Evolutionary conservation across 345 rosid species (phyloP).

Genomic region (Boechera stricta): DNA sequence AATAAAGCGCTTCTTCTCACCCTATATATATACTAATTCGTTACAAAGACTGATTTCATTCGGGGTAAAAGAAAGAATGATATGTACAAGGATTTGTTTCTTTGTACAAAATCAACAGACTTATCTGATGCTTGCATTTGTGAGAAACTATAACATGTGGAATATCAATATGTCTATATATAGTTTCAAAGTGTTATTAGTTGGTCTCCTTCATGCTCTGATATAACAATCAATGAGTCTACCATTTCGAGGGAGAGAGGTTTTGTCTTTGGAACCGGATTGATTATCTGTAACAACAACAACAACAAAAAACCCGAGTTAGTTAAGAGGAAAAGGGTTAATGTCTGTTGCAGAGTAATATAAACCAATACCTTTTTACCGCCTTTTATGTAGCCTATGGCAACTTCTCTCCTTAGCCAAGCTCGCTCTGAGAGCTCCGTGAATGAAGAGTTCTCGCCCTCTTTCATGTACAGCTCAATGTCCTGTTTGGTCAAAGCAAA

Average conservation of each 20-base stretch:
- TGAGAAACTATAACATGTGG: constrained; percentile 20
- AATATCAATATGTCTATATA: constrained; percentile 1
- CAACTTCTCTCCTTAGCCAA: constrained; percentile 77
- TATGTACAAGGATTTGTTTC: no score
- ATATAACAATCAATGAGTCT: constrained; percentile 83
- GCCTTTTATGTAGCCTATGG: constrained; percentile 83
- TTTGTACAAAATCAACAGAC: no score
- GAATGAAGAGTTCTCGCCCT: constrained; percentile 88
- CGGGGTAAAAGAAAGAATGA: no score
- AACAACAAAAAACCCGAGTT: constrained; percentile 27
- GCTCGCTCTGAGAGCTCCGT: constrained; percentile 85
- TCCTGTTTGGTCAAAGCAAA: constrained; percentile 43
- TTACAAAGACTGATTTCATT: no score
- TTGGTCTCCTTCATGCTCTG: constrained; percentile 86
- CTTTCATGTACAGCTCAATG: constrained; percentile 74
- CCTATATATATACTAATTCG: no score
- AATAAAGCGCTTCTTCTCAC: no score
- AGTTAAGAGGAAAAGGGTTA: neutral
- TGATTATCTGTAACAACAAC: constrained; percentile 66
- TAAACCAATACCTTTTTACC: constrained; percentile 59
- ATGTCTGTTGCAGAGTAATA: constrained; percentile 5
- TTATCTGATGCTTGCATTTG: no score
- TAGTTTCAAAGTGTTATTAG: constrained; percentile 18
- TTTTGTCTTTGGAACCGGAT: constrained; percentile 73
- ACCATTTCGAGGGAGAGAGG: constrained; percentile 58